These are phyloP conservation scores for Phoenix roebelenii DNA, from an alignment of 176 grass and related monocot species.

Conservation along the genomic window DNA sequence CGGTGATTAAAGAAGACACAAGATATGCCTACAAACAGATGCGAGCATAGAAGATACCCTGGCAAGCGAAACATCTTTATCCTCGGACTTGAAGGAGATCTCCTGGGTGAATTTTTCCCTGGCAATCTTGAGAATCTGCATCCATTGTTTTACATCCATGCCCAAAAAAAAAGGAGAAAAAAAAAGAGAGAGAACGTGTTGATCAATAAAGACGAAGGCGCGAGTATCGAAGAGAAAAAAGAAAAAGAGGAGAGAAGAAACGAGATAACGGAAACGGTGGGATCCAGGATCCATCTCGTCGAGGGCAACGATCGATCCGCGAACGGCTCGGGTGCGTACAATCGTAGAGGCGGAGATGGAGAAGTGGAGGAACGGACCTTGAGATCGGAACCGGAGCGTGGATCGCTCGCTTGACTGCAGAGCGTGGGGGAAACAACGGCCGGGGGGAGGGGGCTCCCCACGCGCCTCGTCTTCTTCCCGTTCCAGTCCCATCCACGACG, in stretches of 20 bases:
- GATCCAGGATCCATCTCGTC: not conserved
- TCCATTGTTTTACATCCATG: not conserved
- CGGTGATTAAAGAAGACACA: too few relatives aligned
- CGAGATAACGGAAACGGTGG: conserved; percentile 3
- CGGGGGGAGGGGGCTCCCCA: conserved; percentile 26
- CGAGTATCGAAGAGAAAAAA: not conserved
- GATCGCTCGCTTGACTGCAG: conserved; percentile 15
- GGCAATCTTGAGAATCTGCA: conserved; percentile 34
- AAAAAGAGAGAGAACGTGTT: not conserved
- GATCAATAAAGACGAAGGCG: too few relatives aligned
- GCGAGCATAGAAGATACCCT: conserved; percentile 16
- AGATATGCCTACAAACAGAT: too few relatives aligned
- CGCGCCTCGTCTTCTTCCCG: conserved; percentile 33
- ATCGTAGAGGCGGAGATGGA: not conserved
- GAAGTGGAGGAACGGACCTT: conserved; percentile 12
- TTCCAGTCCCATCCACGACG: conserved; percentile 6
- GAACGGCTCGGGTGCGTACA: not conserved
- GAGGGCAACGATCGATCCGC: not conserved
- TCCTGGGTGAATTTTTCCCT: conserved; percentile 32
- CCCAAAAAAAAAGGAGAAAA: not conserved
- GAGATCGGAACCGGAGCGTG: conserved; percentile 7
- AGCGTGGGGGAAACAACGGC: conserved; percentile 34
- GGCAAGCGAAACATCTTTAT: conserved; percentile 33
- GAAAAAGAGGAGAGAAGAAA: conserved; percentile 2
- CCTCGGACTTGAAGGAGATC: conserved; percentile 21